phyloP scores from a whole-genome alignment of 805 yeast genomes.

The Komagataella mondaviorum region DNA sequence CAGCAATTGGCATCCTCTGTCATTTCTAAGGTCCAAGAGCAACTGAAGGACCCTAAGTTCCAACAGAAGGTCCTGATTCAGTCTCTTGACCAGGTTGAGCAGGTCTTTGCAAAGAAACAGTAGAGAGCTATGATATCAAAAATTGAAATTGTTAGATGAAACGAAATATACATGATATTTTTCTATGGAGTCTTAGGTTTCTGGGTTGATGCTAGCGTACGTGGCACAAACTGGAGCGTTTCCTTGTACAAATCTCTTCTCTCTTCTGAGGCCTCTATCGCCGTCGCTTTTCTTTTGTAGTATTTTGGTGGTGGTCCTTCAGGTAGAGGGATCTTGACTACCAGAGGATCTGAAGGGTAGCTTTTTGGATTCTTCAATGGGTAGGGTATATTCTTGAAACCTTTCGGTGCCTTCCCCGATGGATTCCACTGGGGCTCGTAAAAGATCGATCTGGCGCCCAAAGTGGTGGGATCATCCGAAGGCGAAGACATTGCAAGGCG shows the following conservation, averaged over 20 bases:
- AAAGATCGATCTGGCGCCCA: constrained; percentile 38
- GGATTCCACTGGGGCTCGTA: constrained; percentile 60
- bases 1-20: constrained; percentile 79
- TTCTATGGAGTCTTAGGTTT: background rate
- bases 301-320: constrained; percentile 28
- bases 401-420: constrained; percentile 36
- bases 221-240: constrained; percentile 2
- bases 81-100: constrained; percentile 87
- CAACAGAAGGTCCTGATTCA: constrained; percentile 87
- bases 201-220: background rate
- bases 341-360: background rate
- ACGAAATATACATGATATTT: constrained; percentile 1
- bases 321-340: constrained; percentile 18
- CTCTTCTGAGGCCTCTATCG: constrained; percentile 6
- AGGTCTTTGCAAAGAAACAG: constrained; percentile 39
- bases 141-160: background rate
- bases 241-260: constrained; percentile 2
- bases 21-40: constrained; percentile 77
- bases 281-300: constrained; percentile 21
- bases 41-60: constrained; percentile 77
- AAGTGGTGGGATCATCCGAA: constrained; percentile 11
- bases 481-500: constrained; percentile 1
- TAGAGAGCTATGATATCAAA: constrained; percentile 3
- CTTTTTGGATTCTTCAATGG: constrained; percentile 13
- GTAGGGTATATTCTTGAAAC: constrained; percentile 15